Evolutionary conservation across 2,329 filamentous ascomycete genomes (phyloP).

Genomic region (Talaromyces sp.): DNA sequence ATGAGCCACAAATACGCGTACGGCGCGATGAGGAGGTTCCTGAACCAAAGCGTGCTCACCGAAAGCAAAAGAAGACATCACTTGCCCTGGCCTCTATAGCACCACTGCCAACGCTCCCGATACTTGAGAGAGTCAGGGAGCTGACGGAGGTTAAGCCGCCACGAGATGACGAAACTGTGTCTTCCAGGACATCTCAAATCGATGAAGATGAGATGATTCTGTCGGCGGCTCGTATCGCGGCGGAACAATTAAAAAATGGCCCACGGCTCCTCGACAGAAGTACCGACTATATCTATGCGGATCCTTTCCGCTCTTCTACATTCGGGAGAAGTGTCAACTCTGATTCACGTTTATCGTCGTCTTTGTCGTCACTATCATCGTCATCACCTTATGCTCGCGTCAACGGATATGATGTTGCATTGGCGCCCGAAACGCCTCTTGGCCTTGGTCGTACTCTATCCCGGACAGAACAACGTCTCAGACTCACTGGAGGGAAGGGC

Average conservation of each 20-base stretch:
- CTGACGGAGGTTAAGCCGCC: slow-evolving; percentile 23
- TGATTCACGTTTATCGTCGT: slow-evolving; percentile 21
- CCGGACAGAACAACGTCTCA: slow-evolving; percentile 40
- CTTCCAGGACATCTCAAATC: slow-evolving; percentile 25
- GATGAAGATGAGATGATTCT: slow-evolving; percentile 41
- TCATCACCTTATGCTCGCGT: slow-evolving; percentile 25
- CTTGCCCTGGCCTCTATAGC: slow-evolving; percentile 29
- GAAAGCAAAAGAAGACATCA: slow-evolving; percentile 22
- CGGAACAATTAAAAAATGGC: slow-evolving; percentile 35
- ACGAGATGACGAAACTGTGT: slow-evolving; percentile 18
- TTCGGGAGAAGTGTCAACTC: slow-evolving; percentile 24
- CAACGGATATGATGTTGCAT: slow-evolving; percentile 39
- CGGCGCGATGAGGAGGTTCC: not conserved
- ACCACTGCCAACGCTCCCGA: slow-evolving; percentile 30
- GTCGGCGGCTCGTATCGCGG: slow-evolving; percentile 38
- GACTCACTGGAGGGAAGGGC: slow-evolving; percentile 39
- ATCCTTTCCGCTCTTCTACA: slow-evolving; percentile 24
- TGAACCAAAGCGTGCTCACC: slow-evolving; percentile 7
- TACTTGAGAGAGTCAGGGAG: slow-evolving; percentile 28
- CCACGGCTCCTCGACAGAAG: slow-evolving; percentile 28
- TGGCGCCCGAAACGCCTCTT: slow-evolving; percentile 34
- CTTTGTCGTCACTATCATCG: slow-evolving; percentile 25
- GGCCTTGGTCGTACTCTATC: slow-evolving; percentile 38
- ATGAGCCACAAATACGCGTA: not conserved
- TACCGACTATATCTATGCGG: slow-evolving; percentile 21